A percentile compares a stretch with the other conserved stretches of the same genome.
phyloP scores from a whole-genome alignment of 2,329 filamentous ascomycete species.

The Ophiostoma pallidulum region DNA sequence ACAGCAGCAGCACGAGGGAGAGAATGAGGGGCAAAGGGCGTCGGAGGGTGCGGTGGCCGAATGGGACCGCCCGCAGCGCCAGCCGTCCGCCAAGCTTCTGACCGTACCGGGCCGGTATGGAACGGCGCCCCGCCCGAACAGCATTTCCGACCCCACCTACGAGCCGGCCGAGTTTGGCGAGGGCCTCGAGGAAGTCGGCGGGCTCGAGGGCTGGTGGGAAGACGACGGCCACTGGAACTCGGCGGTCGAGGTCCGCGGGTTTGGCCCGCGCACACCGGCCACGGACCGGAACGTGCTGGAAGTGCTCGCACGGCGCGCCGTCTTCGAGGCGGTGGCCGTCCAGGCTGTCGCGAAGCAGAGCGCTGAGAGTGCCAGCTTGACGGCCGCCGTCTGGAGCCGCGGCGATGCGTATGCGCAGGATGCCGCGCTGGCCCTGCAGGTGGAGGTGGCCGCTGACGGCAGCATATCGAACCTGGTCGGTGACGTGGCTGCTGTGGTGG shows the following conservation, averaged over 20 bases:
- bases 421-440: conserved; percentile 26
- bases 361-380: conserved; percentile 13
- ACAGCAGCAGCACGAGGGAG: neutral
- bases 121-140: conserved; percentile 21
- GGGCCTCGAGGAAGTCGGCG: conserved; percentile 38
- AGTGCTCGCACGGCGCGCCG: conserved; percentile 39
- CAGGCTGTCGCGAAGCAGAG: conserved; percentile 18
- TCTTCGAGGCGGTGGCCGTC: conserved; percentile 42
- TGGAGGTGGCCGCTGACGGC: conserved; percentile 32
- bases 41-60: too few relatives aligned
- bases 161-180: conserved; percentile 36
- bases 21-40: too few relatives aligned
- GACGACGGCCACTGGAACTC: conserved; percentile 41
- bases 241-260: conserved; percentile 36
- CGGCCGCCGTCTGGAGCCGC: conserved; percentile 21
- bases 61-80: too few relatives aligned
- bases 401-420: conserved; percentile 27
- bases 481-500: conserved; percentile 23
- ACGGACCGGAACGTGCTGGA: conserved; percentile 37
- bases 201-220: conserved; percentile 45
- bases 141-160: conserved; percentile 32
- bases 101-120: conserved; percentile 18
- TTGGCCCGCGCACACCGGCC: conserved; percentile 31
- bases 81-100: too few relatives aligned
- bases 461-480: conserved; percentile 24